Percentiles rank a stretch among this genome's conserved stretches.
Conservation (phyloP, 2,329 filamentous ascomycete species). For the Tolypocladium nubicola region DNA sequence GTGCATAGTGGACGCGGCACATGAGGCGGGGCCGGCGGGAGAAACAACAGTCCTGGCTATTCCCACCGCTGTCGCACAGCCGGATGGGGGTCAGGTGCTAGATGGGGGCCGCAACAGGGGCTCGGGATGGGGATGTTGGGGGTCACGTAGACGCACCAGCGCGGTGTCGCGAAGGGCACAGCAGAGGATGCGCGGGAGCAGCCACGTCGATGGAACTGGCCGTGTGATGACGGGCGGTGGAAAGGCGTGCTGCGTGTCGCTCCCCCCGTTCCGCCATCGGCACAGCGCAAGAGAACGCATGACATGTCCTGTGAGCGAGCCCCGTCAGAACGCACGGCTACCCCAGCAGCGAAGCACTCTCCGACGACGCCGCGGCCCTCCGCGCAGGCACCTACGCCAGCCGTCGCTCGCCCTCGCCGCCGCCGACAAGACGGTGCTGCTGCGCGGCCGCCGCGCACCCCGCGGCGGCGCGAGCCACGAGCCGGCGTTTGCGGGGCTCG, state of each 20-base stretch:
- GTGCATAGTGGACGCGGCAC: background rate
- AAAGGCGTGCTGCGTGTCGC: background rate
- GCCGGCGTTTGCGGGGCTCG: no score
- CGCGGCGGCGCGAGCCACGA: constrained; percentile 9
- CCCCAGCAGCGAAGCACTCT: constrained; percentile 10
- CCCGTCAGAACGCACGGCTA: background rate
- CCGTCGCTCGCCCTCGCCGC: constrained; percentile 14
- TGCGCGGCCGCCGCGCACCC: constrained; percentile 4
- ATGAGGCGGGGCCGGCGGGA: background rate
- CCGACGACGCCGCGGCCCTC: constrained; percentile 12
- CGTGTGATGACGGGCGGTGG: background rate
- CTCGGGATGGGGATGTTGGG: background rate
- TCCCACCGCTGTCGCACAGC: background rate
- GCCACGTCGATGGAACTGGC: background rate
- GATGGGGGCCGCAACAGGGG: background rate
- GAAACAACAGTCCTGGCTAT: background rate
- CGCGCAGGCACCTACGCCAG: constrained; percentile 15
- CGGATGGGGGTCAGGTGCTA: background rate
- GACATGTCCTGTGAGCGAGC: background rate
- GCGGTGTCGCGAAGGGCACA: background rate
- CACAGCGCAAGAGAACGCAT: background rate
- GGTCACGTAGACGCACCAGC: background rate
- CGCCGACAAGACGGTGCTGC: constrained; percentile 15
- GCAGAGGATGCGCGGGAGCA: no score
- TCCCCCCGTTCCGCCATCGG: background rate